Evolutionary conservation across 139 green algal species (phyloP).

Genomic region (Penium margaritaceum): DNA sequence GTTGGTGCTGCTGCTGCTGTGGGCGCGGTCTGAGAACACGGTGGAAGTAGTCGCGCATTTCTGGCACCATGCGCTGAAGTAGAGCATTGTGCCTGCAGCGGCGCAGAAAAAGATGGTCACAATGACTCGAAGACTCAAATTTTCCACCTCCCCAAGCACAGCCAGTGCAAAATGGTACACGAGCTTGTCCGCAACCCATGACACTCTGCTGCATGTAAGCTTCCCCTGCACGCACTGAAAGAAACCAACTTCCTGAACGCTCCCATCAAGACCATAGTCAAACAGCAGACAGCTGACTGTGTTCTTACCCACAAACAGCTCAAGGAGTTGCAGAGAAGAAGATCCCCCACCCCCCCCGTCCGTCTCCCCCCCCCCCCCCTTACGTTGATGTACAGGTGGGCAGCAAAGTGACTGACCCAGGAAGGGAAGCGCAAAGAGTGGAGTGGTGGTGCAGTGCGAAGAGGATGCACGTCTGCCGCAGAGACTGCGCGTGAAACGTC

Average conservation of each 20-base stretch:
- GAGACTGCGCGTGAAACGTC: slow-evolving; percentile 68
- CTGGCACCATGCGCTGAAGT: slow-evolving; percentile 31
- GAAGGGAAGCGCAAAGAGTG: neutral
- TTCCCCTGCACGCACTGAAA: no score
- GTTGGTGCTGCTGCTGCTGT: no score
- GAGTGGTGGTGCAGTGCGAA: slow-evolving; percentile 75
- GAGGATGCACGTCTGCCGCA: slow-evolving; percentile 70
- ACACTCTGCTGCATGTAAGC: neutral
- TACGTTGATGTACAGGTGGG: no score
- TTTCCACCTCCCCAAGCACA: no score
- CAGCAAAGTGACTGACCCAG: neutral
- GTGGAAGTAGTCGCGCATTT: slow-evolving; percentile 41
- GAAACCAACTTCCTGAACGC: no score
- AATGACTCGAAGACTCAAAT: neutral
- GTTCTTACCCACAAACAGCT: neutral
- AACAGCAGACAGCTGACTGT: no score
- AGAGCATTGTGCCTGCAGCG: slow-evolving; percentile 23
- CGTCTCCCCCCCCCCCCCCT: slow-evolving; percentile 59
- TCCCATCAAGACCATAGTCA: no score
- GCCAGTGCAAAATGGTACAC: no score
- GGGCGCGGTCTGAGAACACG: slow-evolving; percentile 18
- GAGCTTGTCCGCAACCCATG: no score
- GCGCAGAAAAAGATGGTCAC: neutral
- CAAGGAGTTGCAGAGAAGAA: no score
- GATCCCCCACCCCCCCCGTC: no score